A percentile compares a stretch with the other conserved stretches of the same genome.
phyloP scores from a whole-genome alignment of 73 alveolate species.

The Tetrahymena borealis region DNA sequence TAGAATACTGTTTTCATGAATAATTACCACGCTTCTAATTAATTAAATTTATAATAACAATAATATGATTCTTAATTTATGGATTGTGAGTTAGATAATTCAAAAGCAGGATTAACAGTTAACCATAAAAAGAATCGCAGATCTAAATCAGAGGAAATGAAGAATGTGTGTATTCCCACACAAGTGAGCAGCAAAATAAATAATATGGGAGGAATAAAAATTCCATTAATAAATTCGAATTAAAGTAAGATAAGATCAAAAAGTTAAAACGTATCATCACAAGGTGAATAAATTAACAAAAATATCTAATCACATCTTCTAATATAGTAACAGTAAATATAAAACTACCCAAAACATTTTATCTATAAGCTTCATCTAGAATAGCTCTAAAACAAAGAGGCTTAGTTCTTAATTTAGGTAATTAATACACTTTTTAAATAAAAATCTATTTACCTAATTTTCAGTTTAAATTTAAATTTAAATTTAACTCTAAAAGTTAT shows the following conservation, averaged over 20 bases:
- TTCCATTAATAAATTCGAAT: not conserved
- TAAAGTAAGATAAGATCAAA: not conserved
- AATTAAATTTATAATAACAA: not conserved
- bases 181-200: not conserved
- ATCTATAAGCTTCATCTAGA: not conserved
- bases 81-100: not conserved
- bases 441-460: too few species aligned
- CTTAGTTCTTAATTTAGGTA: not conserved
- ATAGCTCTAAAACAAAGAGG: not conserved
- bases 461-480: too few species aligned
- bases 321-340: not conserved
- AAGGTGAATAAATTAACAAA: not conserved
- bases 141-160: not conserved
- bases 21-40: too few species aligned
- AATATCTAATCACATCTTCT: not conserved
- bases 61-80: not conserved
- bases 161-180: not conserved
- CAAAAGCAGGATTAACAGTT: not conserved
- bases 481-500: not conserved
- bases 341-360: not conserved
- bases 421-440: too few species aligned
- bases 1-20: not conserved
- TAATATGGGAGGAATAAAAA: not conserved
- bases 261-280: not conserved
- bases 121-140: not conserved